phyloP scores from a whole-genome alignment of 305 asterid genomes.

The Fraxinus velutina region DNA sequence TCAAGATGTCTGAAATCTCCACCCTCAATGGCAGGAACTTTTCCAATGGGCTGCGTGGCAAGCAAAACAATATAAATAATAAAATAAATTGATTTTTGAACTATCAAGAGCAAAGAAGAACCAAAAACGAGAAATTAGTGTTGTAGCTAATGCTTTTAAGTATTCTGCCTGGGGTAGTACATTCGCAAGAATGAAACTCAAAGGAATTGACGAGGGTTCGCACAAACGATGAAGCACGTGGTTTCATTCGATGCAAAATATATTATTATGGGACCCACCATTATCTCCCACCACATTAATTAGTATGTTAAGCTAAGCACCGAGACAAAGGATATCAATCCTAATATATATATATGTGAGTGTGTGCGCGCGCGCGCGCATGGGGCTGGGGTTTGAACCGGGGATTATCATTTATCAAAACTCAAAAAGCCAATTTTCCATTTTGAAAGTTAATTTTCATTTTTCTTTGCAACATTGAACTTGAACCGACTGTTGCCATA shows the following conservation, averaged over 20 bases:
- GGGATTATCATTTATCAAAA: not conserved
- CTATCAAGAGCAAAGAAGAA: no score
- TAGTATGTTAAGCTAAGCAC: no score
- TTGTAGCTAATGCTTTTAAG: no score
- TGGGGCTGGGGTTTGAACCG: not conserved
- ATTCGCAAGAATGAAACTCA: no score
- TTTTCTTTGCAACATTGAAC: not conserved
- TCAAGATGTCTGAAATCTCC: slow-evolving; percentile 66
- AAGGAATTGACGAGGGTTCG: no score
- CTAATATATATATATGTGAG: not conserved
- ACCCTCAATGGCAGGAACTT: slow-evolving; percentile 75
- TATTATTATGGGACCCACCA: no score
- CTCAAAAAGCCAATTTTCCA: not conserved
- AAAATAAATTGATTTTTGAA: not conserved
- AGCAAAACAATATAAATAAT: not conserved
- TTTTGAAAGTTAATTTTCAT: not conserved
- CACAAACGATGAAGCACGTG: no score
- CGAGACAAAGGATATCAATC: no score
- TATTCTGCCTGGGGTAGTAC: no score
- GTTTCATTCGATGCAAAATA: no score
- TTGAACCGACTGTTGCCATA: not conserved
- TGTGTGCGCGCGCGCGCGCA: not conserved
- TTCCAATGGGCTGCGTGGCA: slow-evolving; percentile 75
- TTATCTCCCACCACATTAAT: no score
- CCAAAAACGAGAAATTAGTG: no score